Evolutionary conservation across 352 stramenopile species (phyloP), one percentile per base, ranked within the genome.

Genomic region (Blastocystis sp.): DNA sequence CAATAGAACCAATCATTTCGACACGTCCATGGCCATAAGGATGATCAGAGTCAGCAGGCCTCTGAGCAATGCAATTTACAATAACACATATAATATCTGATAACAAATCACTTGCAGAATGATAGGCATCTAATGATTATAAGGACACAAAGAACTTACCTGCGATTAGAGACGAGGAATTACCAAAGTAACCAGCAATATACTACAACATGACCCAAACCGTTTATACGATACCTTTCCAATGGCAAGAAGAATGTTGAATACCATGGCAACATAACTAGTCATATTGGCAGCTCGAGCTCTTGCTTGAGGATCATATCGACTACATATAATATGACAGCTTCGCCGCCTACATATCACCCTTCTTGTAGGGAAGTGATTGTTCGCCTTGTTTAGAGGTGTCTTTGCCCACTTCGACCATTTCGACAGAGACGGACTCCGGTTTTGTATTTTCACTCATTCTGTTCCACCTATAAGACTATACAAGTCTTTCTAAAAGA

Each of bases 31-130:
- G 95, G 21, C 92, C 92, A 92, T 56, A 37, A 1, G 93, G 93
- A 81, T 95, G 93, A 51, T 94, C 91, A 21, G 89, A 89, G 63
- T 96, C 93, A 19, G 93, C 91, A 7, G 93, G 93, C 32, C 93
- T 88, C 39, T 92, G 92, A 49, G 93, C 91, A 29, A 95, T 89
- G 32, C 90, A 90, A 39, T 95, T 92, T 58, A 90, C 93, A 90
- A 91, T 94, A 11, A 96, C 89, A 69, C 92, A 94, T 58, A 96
- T 92, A 80, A 95, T 90, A 81, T 95, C 93, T 4, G 92, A 94
- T 49, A 95, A 88, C 66, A 96, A 88, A 88, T 96, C 93, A 0
- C 92, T 95, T 2, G 94, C 88, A 46, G 92, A 95, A 88, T 96
- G 93, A 35, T 91, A 91, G 0, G 92, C 93, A 75, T 96, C 93